phyloP scores from a whole-genome alignment of 2,329 filamentous ascomycete genomes.

The Diaporthe sp. region DNA sequence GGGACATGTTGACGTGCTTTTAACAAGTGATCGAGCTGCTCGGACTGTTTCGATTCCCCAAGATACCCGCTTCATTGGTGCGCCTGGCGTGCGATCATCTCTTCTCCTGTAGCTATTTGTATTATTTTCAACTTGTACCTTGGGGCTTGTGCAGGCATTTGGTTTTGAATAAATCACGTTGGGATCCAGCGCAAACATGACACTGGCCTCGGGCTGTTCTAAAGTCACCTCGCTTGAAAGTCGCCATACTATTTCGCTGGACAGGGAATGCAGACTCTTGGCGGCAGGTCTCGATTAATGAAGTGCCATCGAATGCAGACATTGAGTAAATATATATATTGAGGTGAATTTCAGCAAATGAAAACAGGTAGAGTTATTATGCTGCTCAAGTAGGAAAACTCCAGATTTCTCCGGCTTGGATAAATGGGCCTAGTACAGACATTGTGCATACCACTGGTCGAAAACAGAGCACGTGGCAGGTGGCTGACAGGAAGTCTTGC shows the following conservation, averaged over 20 bases:
- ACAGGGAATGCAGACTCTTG: not conserved
- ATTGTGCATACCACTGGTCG: not conserved
- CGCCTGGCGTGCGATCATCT: not conserved
- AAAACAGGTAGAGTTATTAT: not conserved
- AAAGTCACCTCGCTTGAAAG: not conserved
- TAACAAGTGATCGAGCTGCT: not conserved
- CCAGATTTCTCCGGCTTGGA: not conserved
- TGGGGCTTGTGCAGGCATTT: not conserved
- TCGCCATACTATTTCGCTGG: not conserved
- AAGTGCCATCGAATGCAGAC: not conserved
- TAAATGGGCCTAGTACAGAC: not conserved
- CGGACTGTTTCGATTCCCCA: not conserved
- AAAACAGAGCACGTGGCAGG: not conserved
- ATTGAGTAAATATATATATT: no score
- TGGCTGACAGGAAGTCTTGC: not conserved
- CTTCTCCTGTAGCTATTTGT: not conserved
- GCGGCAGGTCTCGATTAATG: not conserved
- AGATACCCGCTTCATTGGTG: not conserved
- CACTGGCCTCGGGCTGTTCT: not conserved
- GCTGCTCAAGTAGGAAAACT: not conserved
- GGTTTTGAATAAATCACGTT: not conserved
- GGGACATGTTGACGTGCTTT: slow-evolving; percentile 35
- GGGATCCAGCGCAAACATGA: not conserved
- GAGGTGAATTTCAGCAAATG: not conserved
- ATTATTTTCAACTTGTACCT: not conserved